Percentiles rank a stretch among this genome's conserved stretches.
These are phyloP conservation scores for Penicillium simplicissimum DNA, from an alignment of 495 filamentous ascomycete genomes.

Conservation along the genomic window DNA sequence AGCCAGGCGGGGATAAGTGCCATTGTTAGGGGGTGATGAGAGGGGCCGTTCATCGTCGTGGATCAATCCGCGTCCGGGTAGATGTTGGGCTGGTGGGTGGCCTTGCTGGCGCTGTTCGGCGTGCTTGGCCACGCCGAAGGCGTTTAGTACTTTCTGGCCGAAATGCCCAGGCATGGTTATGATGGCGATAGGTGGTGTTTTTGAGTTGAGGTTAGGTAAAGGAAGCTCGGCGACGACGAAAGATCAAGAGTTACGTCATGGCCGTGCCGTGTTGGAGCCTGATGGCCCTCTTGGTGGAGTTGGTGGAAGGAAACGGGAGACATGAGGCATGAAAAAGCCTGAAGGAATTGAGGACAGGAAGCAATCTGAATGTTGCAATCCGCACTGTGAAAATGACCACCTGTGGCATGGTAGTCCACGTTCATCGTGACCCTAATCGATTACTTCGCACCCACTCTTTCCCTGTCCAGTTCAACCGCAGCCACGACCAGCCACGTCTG, in stretches of 20 bases:
- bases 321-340: neutral
- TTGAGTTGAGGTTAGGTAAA: neutral
- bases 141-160: conserved; percentile 35
- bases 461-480: neutral
- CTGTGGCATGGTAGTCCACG: neutral
- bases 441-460: neutral
- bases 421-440: neutral
- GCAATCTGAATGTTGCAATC: neutral
- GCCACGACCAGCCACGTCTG: neutral
- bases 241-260: neutral
- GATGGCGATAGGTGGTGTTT: neutral
- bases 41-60: conserved; percentile 43
- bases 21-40: conserved; percentile 43
- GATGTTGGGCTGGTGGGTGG: conserved; percentile 2
- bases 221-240: neutral
- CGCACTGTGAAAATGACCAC: no score
- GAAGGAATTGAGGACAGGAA: neutral
- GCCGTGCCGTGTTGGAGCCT: neutral
- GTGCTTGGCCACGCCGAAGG: conserved; percentile 28
- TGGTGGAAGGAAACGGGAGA: neutral
- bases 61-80: conserved; percentile 27
- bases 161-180: neutral
- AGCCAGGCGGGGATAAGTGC: conserved; percentile 43
- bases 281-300: neutral
- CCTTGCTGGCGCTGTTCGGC: neutral